Conservation (phyloP, 768 basidiomycete genomes). For the Chalciporus chontae region DNA sequence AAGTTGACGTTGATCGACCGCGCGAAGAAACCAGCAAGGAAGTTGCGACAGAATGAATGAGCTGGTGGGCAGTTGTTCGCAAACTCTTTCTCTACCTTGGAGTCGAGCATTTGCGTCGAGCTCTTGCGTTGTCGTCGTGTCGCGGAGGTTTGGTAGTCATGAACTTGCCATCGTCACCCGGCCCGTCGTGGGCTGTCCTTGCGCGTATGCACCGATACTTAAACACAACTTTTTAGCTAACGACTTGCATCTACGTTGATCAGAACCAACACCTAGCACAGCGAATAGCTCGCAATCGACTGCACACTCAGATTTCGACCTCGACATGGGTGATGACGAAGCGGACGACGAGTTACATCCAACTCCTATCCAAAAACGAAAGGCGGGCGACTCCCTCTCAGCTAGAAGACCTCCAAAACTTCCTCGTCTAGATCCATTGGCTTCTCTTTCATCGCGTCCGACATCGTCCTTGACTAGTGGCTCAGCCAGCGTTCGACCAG, state of each 20-base stretch:
- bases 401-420: conserved; percentile 16
- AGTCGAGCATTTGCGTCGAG: too few species aligned
- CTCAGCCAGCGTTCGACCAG: background rate
- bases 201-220: conserved; percentile 18
- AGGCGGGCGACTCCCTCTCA: conserved; percentile 16
- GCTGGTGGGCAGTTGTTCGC: too few species aligned
- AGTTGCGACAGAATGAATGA: too few species aligned
- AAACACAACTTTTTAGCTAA: background rate
- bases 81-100: too few species aligned
- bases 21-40: too few species aligned
- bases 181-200: conserved; percentile 27
- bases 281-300: conserved; percentile 18
- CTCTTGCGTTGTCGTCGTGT: background rate
- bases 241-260: background rate
- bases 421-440: conserved; percentile 15
- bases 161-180: conserved; percentile 17
- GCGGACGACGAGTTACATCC: conserved; percentile 5
- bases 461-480: background rate
- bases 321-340: conserved; percentile 23
- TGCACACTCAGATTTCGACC: conserved; percentile 14
- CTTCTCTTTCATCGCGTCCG: background rate
- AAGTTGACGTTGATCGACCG: too few species aligned
- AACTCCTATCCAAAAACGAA: conserved; percentile 25
- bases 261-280: conserved; percentile 21
- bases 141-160: background rate